phyloP scores from a whole-genome alignment of 441 rosid species.

The Macaranga tanarius region DNA sequence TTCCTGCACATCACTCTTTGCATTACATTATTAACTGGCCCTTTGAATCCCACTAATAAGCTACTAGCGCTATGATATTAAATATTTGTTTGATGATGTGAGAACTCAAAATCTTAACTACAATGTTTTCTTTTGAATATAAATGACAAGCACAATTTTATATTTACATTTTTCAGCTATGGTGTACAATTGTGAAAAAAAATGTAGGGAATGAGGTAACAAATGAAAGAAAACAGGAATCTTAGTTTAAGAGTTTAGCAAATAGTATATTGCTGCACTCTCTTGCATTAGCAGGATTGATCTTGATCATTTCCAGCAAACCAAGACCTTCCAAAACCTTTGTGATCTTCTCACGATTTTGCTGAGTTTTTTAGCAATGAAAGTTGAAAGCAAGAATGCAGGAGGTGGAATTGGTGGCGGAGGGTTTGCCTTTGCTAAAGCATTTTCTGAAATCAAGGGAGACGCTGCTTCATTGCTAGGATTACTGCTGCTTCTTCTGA shows the following conservation, averaged over 20 bases:
- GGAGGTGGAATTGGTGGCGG: too few species aligned
- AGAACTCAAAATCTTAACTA: too few species aligned
- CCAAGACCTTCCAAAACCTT: constrained; percentile 56
- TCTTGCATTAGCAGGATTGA: background rate
- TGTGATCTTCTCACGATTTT: constrained; percentile 56
- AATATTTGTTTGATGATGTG: too few species aligned
- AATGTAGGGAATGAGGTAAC: background rate
- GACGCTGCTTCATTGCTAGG: constrained; percentile 23
- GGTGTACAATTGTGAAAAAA: background rate
- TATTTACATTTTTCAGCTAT: background rate
- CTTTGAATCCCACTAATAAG: too few species aligned
- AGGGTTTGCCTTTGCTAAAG: constrained; percentile 17
- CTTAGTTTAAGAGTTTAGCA: constrained; percentile 13
- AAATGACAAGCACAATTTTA: background rate
- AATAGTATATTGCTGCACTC: constrained; percentile 21
- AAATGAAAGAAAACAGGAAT: background rate
- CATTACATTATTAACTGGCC: too few species aligned
- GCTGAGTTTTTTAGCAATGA: constrained; percentile 48
- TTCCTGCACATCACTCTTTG: too few species aligned
- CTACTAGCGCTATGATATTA: too few species aligned
- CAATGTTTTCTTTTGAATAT: background rate
- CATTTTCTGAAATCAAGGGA: constrained; percentile 28
- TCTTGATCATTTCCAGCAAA: constrained; percentile 45
- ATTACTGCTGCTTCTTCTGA: constrained; percentile 46
- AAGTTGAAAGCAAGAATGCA: constrained; percentile 36